Evolutionary conservation across 768 basidiomycete species (phyloP).

Genomic region (Basidioascus undulatus): DNA sequence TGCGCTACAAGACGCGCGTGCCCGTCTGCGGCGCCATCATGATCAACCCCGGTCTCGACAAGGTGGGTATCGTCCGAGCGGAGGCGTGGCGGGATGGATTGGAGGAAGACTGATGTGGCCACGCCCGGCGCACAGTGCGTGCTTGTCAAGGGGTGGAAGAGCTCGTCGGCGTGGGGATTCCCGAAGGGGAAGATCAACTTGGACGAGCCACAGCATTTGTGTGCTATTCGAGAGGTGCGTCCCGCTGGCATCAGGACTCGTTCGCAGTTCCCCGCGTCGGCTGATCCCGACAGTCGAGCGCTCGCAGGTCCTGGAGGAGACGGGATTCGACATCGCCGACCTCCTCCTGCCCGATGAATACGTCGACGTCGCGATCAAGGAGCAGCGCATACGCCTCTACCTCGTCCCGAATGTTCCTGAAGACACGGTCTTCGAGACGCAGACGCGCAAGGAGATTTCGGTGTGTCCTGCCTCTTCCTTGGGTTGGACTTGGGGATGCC

Average conservation of each 20-base stretch:
- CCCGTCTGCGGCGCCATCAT: constrained; percentile 96
- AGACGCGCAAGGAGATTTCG: constrained; percentile 93
- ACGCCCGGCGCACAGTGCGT: constrained; percentile 37
- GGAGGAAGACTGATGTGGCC: background rate
- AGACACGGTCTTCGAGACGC: constrained; percentile 68
- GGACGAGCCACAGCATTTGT: constrained; percentile 54
- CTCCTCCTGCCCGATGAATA: constrained; percentile 25
- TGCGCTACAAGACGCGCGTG: constrained; percentile 87
- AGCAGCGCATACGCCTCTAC: constrained; percentile 74
- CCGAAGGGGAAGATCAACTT: constrained; percentile 99
- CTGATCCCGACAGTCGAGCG: no score
- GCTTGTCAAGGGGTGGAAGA: constrained; percentile 96
- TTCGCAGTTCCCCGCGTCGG: background rate
- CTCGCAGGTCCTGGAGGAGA: constrained; percentile 75
- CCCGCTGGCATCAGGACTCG: background rate
- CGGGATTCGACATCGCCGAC: constrained; percentile 48
- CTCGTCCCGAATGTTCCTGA: constrained; percentile 74
- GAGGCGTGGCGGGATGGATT: background rate
- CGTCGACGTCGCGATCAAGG: constrained; percentile 65
- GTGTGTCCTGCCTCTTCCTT: constrained; percentile 33
- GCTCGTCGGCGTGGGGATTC: constrained; percentile 93
- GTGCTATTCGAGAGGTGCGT: constrained; percentile 75
- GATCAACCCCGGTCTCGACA: constrained; percentile 75
- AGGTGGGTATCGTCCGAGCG: constrained; percentile 29
- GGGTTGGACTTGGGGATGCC: no score